Conservation (phyloP, 2,329 filamentous ascomycete genomes). For the Colletotrichum sp. region DNA sequence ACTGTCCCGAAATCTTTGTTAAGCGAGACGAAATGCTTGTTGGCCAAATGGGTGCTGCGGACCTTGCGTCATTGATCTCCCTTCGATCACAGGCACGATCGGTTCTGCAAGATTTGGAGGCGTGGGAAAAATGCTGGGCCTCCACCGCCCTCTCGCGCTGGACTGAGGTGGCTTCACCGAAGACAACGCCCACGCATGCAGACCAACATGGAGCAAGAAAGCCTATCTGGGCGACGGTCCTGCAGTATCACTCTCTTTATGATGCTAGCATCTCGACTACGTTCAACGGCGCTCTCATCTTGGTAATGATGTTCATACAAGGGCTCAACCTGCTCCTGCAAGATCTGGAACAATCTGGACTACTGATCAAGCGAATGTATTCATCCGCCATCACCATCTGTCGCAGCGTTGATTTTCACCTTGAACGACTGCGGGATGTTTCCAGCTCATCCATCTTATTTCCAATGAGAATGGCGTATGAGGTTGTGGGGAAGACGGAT, state of each 20-base stretch:
- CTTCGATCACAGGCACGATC: background rate
- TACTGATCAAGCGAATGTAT: background rate
- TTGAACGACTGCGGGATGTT: background rate
- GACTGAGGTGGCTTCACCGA: background rate
- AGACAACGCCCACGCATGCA: background rate
- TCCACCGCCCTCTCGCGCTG: background rate
- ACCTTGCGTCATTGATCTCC: background rate
- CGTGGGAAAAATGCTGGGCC: background rate
- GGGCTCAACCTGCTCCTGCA: background rate
- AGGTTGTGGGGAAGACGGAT: background rate
- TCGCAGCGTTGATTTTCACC: background rate
- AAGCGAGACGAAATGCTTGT: background rate
- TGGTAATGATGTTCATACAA: background rate
- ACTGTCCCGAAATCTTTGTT: background rate
- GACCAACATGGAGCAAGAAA: background rate
- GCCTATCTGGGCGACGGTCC: background rate
- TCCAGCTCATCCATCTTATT: background rate
- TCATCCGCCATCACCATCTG: background rate
- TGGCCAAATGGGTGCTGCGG: background rate
- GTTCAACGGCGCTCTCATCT: background rate
- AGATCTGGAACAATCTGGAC: background rate
- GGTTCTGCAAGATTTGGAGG: background rate
- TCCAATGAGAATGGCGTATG: background rate
- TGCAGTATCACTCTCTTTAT: background rate
- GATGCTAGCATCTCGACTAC: background rate